Base-by-base conservation (phyloP, 352 stramenopile genomes). In the Phytophthora fragariae region DNA sequence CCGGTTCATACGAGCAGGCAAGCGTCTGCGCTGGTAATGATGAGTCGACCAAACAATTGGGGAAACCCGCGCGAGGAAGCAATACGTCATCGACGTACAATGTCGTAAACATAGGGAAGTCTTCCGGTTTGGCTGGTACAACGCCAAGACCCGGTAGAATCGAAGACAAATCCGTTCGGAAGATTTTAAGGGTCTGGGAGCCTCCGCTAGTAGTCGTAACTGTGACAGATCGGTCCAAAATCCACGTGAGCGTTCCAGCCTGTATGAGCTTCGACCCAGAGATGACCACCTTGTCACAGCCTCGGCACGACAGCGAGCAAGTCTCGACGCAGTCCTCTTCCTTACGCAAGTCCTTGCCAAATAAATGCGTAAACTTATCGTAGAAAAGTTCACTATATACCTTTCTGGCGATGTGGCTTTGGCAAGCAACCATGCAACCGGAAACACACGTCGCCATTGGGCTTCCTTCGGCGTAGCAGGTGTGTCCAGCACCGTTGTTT, bases 261-360 rank as follows among this genome's bases (percentile, higher is more conserved):
- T 53, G 47, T 39, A 91, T 64, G 10, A 76, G 65, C 11, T 77
- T 81, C 0, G 84, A 77, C 2, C 86, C 86, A 8, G 84, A 91
- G 7, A 93, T 59, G 44, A 70, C 74, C n/a, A 88, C 84, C 15
- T 75, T 60, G 50, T 94, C 88, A 62, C 88, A 94, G 0, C 80
- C 85, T n/a, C 82, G 85, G 47, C 85, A 94, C 21, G 82, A 83
- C 3, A 84, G 64, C 7, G 83, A 70, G 31, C 88, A 94, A 19
- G 72, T 63, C 55, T 93, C 88, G 19, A 93, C 79, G 56, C 88
- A 94, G 60, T 91, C 88, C 60, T 94, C 88, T 27, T 93, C 83
- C n/a, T 82, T 81, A 5, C 57, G 60, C 57, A 94, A 69, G 46
- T 92, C 74, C 57, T 92, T 91, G 62, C 88, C 86, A 57, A 94